phyloP scores from a whole-genome alignment of 345 rosid genomes.

The Rubroshorea leprosula region DNA sequence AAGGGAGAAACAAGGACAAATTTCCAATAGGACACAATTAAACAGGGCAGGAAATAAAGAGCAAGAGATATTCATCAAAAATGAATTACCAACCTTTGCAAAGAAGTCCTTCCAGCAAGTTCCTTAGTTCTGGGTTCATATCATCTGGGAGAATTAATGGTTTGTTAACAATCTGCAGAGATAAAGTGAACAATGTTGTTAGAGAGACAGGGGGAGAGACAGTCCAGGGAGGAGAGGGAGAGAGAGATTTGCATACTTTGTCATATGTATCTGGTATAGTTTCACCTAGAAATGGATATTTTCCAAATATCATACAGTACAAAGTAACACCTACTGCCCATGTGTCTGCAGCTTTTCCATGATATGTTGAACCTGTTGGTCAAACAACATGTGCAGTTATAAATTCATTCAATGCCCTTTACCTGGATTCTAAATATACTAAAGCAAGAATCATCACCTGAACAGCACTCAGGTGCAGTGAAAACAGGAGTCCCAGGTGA shows the following conservation, averaged over 20 bases:
- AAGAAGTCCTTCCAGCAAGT: slow-evolving; percentile 79
- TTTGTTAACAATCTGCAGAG: slow-evolving; percentile 69
- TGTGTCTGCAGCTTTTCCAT: slow-evolving; percentile 88
- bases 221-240: not conserved
- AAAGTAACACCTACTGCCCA: slow-evolving; percentile 97
- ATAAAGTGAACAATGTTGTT: not conserved
- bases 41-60: not conserved
- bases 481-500: slow-evolving; percentile 99
- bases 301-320: slow-evolving; percentile 78
- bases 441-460: slow-evolving; percentile 42
- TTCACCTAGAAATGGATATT: slow-evolving; percentile 92
- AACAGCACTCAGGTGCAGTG: slow-evolving; percentile 98
- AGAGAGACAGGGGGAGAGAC: not conserved
- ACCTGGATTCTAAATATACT: not conserved
- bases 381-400: slow-evolving; percentile 10
- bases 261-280: slow-evolving; percentile 95
- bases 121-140: slow-evolving; percentile 61
- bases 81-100: slow-evolving; percentile 59
- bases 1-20: not conserved
- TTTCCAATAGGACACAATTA: not conserved
- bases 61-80: not conserved
- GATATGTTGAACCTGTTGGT: slow-evolving; percentile 72
- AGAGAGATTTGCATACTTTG: slow-evolving; percentile 48
- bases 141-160: slow-evolving; percentile 59
- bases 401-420: slow-evolving; percentile 3